Percentiles rank a stretch among this genome's conserved stretches.
These are phyloP conservation scores for Yarrowia sp. DNA, from an alignment of 805 yeast genomes.

Conservation along the genomic window DNA sequence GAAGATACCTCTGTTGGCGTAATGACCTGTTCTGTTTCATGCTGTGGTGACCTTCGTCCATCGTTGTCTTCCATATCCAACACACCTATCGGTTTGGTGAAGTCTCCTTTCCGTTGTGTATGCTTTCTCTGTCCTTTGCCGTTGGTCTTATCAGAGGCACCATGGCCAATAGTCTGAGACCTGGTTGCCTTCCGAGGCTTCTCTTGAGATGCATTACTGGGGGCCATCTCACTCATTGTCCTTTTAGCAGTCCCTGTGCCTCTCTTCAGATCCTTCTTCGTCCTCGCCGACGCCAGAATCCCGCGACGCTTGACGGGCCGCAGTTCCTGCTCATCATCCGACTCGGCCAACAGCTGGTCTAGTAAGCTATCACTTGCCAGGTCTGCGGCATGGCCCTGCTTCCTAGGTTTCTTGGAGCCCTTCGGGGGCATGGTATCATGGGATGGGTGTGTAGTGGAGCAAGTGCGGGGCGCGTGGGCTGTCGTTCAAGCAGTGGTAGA, in stretches of 20 bases:
- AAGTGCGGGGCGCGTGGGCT: neutral
- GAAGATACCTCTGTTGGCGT: conserved; percentile 13
- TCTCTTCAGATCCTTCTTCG: neutral
- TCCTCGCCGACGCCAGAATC: neutral
- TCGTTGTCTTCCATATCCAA: neutral
- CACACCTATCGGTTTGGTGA: neutral
- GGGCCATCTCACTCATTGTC: neutral
- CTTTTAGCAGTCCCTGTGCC: neutral
- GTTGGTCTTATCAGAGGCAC: neutral
- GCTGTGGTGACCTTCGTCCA: neutral
- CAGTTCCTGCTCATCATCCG: conserved; percentile 1
- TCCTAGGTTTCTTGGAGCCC: conserved; percentile 9
- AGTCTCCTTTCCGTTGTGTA: neutral
- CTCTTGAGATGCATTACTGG: neutral
- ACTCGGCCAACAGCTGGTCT: conserved; percentile 19
- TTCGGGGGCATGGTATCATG: conserved; percentile 23
- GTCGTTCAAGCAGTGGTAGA: neutral
- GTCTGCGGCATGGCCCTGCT: neutral
- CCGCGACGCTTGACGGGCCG: conserved; percentile 2
- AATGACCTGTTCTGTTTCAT: conserved; percentile 4
- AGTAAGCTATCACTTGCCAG: conserved; percentile 16
- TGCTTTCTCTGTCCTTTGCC: neutral
- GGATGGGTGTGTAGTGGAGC: neutral
- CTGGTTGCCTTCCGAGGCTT: conserved; percentile 1
- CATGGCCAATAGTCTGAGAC: neutral